Percentiles rank a stretch among this genome's conserved stretches.
Evolutionary conservation across 345 rosid genomes (phyloP).

Genomic region (Bretschneidera sinensis): DNA sequence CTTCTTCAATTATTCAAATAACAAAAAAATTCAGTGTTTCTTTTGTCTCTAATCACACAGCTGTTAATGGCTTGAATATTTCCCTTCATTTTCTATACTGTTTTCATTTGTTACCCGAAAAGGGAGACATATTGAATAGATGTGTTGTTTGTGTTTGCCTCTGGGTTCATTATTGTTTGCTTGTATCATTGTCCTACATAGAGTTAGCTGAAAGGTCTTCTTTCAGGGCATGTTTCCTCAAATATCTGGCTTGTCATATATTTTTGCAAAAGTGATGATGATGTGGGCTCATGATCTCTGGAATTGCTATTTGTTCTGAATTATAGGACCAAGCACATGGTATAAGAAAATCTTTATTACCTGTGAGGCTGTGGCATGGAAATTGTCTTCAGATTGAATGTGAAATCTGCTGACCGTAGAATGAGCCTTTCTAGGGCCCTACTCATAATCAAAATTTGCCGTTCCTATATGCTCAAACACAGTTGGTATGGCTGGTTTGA

Average conservation of each 20-base stretch:
- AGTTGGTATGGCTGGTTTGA: no score
- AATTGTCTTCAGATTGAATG: no score
- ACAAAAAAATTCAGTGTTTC: slow-evolving; percentile 23
- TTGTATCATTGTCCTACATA: slow-evolving; percentile 15
- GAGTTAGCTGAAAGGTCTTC: slow-evolving; percentile 20
- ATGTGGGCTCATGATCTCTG: slow-evolving; percentile 22
- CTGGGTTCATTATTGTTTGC: slow-evolving; percentile 9
- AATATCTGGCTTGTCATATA: slow-evolving; percentile 22
- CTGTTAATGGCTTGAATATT: slow-evolving; percentile 6
- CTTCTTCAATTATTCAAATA: slow-evolving; percentile 41
- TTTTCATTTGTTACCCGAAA: slow-evolving; percentile 20
- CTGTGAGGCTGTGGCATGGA: slow-evolving; percentile 2
- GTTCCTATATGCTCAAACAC: no score
- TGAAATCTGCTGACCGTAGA: not conserved
- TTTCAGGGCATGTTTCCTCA: slow-evolving; percentile 13
- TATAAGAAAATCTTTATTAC: no score
- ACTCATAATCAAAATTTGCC: no score
- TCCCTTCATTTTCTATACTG: not conserved
- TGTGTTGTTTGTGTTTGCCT: slow-evolving; percentile 7
- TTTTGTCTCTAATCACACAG: slow-evolving; percentile 5
- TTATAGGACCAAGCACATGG: no score
- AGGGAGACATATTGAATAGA: slow-evolving; percentile 15
- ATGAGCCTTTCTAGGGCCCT: not conserved
- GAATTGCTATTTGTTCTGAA: slow-evolving; percentile 18
- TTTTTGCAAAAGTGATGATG: slow-evolving; percentile 13